These are phyloP conservation scores for Pleurotus cornucopiae DNA, from an alignment of 768 basidiomycete species.

Conservation along the genomic window DNA sequence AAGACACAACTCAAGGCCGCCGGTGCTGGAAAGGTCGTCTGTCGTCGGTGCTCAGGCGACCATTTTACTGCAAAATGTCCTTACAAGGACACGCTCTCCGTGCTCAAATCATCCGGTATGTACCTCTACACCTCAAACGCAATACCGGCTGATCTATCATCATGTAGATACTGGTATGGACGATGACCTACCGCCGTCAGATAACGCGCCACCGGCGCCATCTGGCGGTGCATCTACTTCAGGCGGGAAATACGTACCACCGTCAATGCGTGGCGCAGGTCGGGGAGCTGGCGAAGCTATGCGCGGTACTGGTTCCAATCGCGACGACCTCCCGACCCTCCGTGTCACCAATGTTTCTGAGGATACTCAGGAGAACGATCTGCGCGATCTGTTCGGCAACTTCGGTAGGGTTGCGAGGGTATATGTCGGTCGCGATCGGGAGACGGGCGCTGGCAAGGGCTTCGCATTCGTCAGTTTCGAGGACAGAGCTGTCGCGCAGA, in stretches of 20 bases:
- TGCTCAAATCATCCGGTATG: conserved; percentile 59
- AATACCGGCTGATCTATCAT: conserved; percentile 13
- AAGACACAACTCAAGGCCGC: conserved; percentile 66
- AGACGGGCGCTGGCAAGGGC: conserved; percentile 93
- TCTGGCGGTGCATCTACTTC: conserved; percentile 19
- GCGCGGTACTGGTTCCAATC: conserved; percentile 47
- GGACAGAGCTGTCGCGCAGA: conserved; percentile 70
- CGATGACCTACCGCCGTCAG: conserved; percentile 30
- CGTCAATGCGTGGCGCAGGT: conserved; percentile 78
- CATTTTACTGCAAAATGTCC: conserved; percentile 99
- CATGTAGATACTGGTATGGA: not conserved
- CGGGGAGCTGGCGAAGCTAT: conserved; percentile 76
- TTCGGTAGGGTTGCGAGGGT: conserved; percentile 88
- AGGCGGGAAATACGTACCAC: conserved; percentile 88
- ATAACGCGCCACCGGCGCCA: conserved; percentile 12
- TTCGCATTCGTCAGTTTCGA: conserved; percentile 98
- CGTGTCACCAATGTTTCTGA: conserved; percentile 96
- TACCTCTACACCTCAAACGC: not conserved
- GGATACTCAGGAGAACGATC: conserved; percentile 91
- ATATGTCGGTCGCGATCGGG: conserved; percentile 91
- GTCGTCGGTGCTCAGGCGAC: conserved; percentile 92
- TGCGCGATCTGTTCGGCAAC: conserved; percentile 83
- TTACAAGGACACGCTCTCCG: conserved; percentile 90
- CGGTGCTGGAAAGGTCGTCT: conserved; percentile 84
- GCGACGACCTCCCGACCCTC: conserved; percentile 94